Base-by-base conservation (phyloP, 805 yeast species). In the Zygoascus biomembranicola region DNA sequence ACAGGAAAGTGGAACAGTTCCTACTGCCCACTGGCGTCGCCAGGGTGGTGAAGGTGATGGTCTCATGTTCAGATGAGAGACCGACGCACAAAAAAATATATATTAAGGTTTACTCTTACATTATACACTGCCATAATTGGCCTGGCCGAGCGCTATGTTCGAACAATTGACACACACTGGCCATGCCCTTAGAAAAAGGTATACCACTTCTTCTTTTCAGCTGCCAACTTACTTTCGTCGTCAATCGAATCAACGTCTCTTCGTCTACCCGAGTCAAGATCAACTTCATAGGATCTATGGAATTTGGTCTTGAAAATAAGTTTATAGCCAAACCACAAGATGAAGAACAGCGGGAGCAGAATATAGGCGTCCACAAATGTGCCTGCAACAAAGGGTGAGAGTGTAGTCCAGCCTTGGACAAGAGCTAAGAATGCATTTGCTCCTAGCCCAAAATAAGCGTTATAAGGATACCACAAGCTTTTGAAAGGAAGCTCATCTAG, bases 21-120 rank as follows among this genome's bases (percentile, higher is more conserved):
- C 86, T 5, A 72, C 74, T 9, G 77, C 84, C 1, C 79, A 80
- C 51, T 85, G 90, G 88, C 73, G 90, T 54, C 67, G 76, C 8
- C 87, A 85, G 63, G 88, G 88, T 13, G 84, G 84, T 4, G 86
- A 79, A 48, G 80, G 83, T 1, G 85, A 82, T 61, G 92, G 92
- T 0, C 66, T 76, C 66, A 68, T 86, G 75, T 87, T 86, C 60
- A 72, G 92, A 60, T 85, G 63, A 61, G 6, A n/a, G 3, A 23
- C 28, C 28, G 6, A 23, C 28, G 28, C 42, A 37, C 6, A 4
- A 23, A 4, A 4, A 23, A 4, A 4, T 23, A 23, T 23, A 3
- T 23, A 23, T 6, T 23, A 23, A 6, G 28, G 28, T 23, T 23
- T 23, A 23, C 28, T 23, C 28, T 23, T 23, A 23, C 28, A 23